Evolutionary conservation across 2,329 filamentous ascomycete species (phyloP), one percentile per base, ranked within the genome.

Genomic region (Fusarium bulbicola): DNA sequence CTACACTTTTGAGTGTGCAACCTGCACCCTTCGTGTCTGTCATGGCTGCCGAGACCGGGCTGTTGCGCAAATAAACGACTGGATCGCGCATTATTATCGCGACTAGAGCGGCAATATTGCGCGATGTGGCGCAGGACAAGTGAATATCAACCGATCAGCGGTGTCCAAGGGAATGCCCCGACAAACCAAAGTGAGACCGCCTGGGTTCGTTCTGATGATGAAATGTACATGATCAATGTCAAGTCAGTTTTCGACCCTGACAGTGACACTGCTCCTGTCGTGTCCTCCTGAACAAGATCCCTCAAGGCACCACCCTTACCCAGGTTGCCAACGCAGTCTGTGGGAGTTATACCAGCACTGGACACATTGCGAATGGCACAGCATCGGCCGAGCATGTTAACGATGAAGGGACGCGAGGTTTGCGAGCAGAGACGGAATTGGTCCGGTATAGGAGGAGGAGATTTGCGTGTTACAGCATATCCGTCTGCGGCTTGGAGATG

Each of bases 381-480:
- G 20, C 24, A 10, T 14, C 18, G 16, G n/a, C 24, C 12, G 26
- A 11, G 3, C 13, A 14, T 11, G 13, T 21, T 46, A 6, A 15
- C 13, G 18, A 7, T 13, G 6, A 28, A 46, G 24, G 24, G 24
- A 11, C 20, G 20, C 18, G 45, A 46, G 20, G 13, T 20, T 28
- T 46, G 13, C 26, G 1, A 28, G 28, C 6, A 28, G 10, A 15
- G 21, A 2, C 13, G 45, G 20, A 28, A 28, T 28, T 18, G 15
- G 5, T 18, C 7, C 2, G 7, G 14, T 30, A 32, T n/a, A n/a
- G 21, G 21, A 15, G 15, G 15, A 5, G 15, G 28, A 13, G 28
- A 14, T 1, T n/a, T n/a, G 46, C 11, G 15, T 18, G 15, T 18
- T 50, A 21, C 2, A 50, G 11, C 0, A 24, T 20, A 1, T 18